Evolutionary conservation across 805 yeast genomes (phyloP), one percentile per base, ranked within the genome.

Genomic region (Brettanomyces bruxellensis): DNA sequence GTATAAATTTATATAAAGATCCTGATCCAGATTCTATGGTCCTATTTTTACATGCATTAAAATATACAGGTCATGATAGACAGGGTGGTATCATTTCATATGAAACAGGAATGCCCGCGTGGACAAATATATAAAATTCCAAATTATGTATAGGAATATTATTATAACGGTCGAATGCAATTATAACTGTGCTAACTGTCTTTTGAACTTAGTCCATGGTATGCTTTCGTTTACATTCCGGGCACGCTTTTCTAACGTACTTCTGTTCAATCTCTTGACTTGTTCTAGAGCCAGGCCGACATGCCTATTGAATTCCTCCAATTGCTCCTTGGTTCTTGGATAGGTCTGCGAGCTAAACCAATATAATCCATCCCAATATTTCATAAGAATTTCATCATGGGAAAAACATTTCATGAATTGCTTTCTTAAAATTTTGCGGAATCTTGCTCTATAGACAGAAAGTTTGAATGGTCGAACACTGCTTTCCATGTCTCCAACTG

Each of bases 31-130:
- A 61, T 4, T 62, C 61, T 18, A 54, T 59, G 51, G 58, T 60
- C 9, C 63, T 78, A 32, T 76, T 70, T 66, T 60, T 78, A 45
- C 82, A 78, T 61, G 75, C 82, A 2, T 61, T 53, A 38, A 59
- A 60, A 34, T 73, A 76, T 49, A 56, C 55, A 24, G 62, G 65
- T 22, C 49, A 53, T 3, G 56, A 50, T 3, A 51, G 48, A 2
- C 49, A 54, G 3, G 49, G 50, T 0, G 62, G 73, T 12, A 5
- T 32, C 3, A 18, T n/a, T 60, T 51, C 54, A 7, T 79, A 68
- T 50, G 61, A 69, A 46, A 71, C 81, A 0, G 57, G 54, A 1
- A 45, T 58, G 18, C 86, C 86, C 0, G 34, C 41, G 0, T 79
- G 86, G 85, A 60, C 68, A 9, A 32, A 56, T n/a, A 55, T 64